Conservation (phyloP, 768 basidiomycete genomes). For the Rhodotorula taiwanensis region DNA sequence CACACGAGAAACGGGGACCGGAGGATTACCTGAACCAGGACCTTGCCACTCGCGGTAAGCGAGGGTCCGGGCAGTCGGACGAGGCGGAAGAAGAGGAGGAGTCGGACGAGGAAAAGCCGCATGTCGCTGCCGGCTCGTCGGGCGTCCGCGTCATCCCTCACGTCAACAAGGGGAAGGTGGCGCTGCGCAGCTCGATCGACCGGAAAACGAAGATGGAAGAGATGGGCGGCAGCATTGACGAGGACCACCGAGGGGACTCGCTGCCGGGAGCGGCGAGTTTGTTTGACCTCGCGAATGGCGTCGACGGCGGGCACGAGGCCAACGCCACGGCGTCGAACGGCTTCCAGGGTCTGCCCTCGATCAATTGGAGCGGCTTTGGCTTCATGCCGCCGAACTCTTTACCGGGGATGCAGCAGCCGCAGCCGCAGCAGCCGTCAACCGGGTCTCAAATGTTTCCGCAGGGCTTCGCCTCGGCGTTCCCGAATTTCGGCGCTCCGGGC, state of each 20-base stretch:
- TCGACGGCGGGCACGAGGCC: too few species aligned
- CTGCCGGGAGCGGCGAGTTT: not conserved
- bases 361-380: not conserved
- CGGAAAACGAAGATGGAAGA: conserved; percentile 5
- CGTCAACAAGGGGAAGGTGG: conserved; percentile 19
- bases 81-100: conserved; percentile 29
- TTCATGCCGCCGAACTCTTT: not conserved
- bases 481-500: too few species aligned
- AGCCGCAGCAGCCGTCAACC: not conserved
- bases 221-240: not conserved
- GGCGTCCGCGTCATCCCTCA: conserved; percentile 6
- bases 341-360: not conserved
- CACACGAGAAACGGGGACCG: conserved; percentile 32
- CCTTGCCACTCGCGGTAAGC: conserved; percentile 8
- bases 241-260: not conserved
- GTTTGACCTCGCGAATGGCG: not conserved
- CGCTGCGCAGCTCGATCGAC: conserved; percentile 10
- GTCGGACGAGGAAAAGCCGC: conserved; percentile 3
- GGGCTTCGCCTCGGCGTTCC: too few species aligned
- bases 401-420: not conserved
- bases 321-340: too few species aligned
- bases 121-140: conserved; percentile 4
- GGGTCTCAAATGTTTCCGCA: too few species aligned
- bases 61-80: conserved; percentile 14
- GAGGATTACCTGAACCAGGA: conserved; percentile 29